Base-by-base conservation (phyloP, 2,329 filamentous ascomycete species). In the Fusarium acutatum region DNA sequence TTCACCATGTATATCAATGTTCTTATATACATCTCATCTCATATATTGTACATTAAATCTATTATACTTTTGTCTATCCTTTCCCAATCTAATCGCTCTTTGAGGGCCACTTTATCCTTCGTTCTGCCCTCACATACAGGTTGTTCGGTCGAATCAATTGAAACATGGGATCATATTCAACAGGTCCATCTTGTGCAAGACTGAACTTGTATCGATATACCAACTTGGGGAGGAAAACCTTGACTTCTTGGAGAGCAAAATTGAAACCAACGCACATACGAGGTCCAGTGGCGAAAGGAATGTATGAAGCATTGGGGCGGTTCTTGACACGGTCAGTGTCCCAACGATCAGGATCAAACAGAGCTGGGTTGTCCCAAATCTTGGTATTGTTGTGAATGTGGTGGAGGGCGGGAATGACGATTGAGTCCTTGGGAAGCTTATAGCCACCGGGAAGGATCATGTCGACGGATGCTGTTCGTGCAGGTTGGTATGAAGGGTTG, bases 231-330 rank as follows among this genome's bases (percentile, higher is more conserved):
- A 92, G 43, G 73, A 90, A 86, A 8, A 90, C 83, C 81, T 91
- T 91, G 66, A 90, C 83, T 79, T 92, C 89, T 66, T 87, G 85
- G 12, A 91, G 81, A 0, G 89, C 90, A 78, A 91, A 90, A 79
- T 90, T 91, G 84, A 90, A 91, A 0, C 89, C 90, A 62, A 92
- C 88, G 69, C 90, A 92, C 81, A 86, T 86, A 3, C 90, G 82
- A 0, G 83, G 86, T 0, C 90, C 90, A 1, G 85, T 81, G 0
- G 86, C 89, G 70, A 92, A 92, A 0, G 90, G 90, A 7, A 88
- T 82, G 73, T 91, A 92, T 0, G 86, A 81, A 4, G 83, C 85
- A 35, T 84, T 84, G 50, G 86, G 87, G 5, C 84, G 78, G 71
- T 84, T 84, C 81, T 88, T 88, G 61, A 89, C 88, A 18, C 83